Percentiles rank a stretch among this genome's conserved stretches.
Conservation (phyloP, 495 filamentous ascomycete species). For the Aspergillus carlsbadensis region DNA sequence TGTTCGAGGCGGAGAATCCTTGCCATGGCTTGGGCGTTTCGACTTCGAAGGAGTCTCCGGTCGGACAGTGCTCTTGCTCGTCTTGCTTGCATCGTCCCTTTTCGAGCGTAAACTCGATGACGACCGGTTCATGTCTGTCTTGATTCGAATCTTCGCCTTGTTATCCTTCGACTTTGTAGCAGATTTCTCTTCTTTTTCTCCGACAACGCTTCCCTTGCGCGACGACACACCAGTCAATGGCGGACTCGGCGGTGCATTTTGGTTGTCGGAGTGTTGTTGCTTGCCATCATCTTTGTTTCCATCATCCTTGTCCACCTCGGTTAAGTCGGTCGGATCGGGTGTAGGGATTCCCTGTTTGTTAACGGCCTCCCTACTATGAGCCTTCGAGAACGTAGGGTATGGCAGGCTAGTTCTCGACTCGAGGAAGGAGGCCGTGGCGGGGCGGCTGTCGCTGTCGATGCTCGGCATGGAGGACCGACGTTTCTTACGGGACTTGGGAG, state of each 20-base stretch:
- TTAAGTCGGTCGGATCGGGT: constrained; percentile 76
- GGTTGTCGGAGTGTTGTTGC: constrained; percentile 28
- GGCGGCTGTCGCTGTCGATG: constrained; percentile 38
- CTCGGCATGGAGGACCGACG: constrained; percentile 53
- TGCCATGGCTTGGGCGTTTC: constrained; percentile 30
- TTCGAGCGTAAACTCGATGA: constrained; percentile 44
- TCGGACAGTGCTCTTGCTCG: constrained; percentile 36
- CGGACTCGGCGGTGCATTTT: constrained; percentile 59
- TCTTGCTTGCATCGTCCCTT: constrained; percentile 37
- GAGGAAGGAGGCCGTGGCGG: constrained; percentile 44
- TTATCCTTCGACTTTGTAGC: constrained; percentile 36
- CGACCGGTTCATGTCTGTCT: constrained; percentile 42
- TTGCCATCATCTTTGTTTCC: constrained; percentile 27
- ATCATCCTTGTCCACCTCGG: constrained; percentile 45
- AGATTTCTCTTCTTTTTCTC: constrained; percentile 40
- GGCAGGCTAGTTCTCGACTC: constrained; percentile 63
- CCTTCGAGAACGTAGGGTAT: constrained; percentile 86
- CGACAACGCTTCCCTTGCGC: constrained; percentile 43
- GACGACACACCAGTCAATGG: constrained; percentile 58
- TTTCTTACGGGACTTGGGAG: constrained; percentile 30
- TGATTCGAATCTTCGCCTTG: constrained; percentile 39
- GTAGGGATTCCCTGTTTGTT: constrained; percentile 69
- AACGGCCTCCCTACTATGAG: constrained; percentile 81
- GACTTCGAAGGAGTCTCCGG: constrained; percentile 42
- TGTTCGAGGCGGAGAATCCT: constrained; percentile 33